Conservation (phyloP, 108 stramenopile genomes). For the Cyclostephanos invisitatus region DNA sequence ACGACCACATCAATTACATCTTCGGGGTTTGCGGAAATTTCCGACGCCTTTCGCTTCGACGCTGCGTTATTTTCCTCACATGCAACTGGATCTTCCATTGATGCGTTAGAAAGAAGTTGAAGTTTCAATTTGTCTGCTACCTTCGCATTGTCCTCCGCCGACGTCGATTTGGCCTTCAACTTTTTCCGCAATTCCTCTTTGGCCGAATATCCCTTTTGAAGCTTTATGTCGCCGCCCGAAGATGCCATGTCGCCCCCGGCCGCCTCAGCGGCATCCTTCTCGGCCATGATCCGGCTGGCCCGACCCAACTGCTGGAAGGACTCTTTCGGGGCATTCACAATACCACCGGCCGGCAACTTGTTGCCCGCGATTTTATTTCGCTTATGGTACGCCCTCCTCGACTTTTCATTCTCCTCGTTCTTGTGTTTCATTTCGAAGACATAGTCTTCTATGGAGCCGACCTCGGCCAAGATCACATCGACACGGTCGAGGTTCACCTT, state of each 20-base stretch:
- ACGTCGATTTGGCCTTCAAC: slow-evolving; percentile 50
- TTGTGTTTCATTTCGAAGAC: slow-evolving; percentile 92
- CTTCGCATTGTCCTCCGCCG: slow-evolving; percentile 60
- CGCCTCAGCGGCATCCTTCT: slow-evolving; percentile 20
- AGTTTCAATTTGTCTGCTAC: slow-evolving; percentile 70
- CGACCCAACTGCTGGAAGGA: slow-evolving; percentile 59
- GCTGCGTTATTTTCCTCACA: slow-evolving; percentile 28
- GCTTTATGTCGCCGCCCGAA: slow-evolving; percentile 40
- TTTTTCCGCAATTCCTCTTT: slow-evolving; percentile 56
- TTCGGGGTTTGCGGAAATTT: slow-evolving; percentile 43
- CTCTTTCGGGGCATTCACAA: slow-evolving; percentile 30
- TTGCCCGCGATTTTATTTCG: slow-evolving; percentile 39
- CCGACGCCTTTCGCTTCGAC: slow-evolving; percentile 45
- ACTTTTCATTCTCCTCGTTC: slow-evolving; percentile 77
- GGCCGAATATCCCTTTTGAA: slow-evolving; percentile 46
- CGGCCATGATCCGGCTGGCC: slow-evolving; percentile 73
- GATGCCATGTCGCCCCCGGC: slow-evolving; percentile 8
- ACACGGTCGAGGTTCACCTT: slow-evolving; percentile 88
- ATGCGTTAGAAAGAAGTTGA: slow-evolving; percentile 33
- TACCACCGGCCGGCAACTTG: slow-evolving; percentile 52
- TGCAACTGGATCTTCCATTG: slow-evolving; percentile 16
- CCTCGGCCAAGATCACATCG: slow-evolving; percentile 91
- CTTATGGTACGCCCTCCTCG: slow-evolving; percentile 52
- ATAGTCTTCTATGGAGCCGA: slow-evolving; percentile 96
- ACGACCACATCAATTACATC: slow-evolving; percentile 54